These are phyloP conservation scores for Torulaspora quercuum DNA, from an alignment of 805 yeast genomes.

Conservation along the genomic window DNA sequence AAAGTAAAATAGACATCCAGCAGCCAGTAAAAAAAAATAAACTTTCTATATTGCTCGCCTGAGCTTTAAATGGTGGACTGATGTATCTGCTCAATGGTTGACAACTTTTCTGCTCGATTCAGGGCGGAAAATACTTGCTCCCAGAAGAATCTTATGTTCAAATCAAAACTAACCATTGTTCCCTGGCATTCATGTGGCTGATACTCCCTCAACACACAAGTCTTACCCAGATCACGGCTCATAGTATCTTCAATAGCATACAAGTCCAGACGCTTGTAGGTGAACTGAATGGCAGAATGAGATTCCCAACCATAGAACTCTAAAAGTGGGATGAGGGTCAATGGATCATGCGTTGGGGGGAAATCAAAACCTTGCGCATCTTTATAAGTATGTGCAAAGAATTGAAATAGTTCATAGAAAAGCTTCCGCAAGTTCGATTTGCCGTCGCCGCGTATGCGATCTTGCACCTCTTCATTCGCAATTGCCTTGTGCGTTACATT, in stretches of 20 bases:
- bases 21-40: no score
- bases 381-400: slow-evolving; percentile 46
- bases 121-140: slow-evolving; percentile 40
- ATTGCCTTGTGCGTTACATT: slow-evolving; percentile 67
- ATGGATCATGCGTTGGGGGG: slow-evolving; percentile 80
- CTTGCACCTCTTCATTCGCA: slow-evolving; percentile 40
- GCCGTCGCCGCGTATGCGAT: slow-evolving; percentile 39
- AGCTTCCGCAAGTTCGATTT: slow-evolving; percentile 49
- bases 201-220: slow-evolving; percentile 40
- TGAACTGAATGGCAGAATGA: slow-evolving; percentile 19
- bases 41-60: no score
- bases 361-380: slow-evolving; percentile 41
- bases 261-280: slow-evolving; percentile 27
- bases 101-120: slow-evolving; percentile 36
- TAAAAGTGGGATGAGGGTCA: slow-evolving; percentile 60
- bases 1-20: no score
- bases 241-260: slow-evolving; percentile 36
- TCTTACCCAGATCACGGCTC: slow-evolving; percentile 55
- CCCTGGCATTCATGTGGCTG: slow-evolving; percentile 33
- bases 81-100: slow-evolving; percentile 26
- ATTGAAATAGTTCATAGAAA: slow-evolving; percentile 52
- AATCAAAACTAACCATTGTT: slow-evolving; percentile 39
- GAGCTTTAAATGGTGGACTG: no score
- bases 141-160: slow-evolving; percentile 49
- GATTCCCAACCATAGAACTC: slow-evolving; percentile 39